phyloP scores from a whole-genome alignment of 352 stramenopile species.

The Pythium scleroteichum region DNA sequence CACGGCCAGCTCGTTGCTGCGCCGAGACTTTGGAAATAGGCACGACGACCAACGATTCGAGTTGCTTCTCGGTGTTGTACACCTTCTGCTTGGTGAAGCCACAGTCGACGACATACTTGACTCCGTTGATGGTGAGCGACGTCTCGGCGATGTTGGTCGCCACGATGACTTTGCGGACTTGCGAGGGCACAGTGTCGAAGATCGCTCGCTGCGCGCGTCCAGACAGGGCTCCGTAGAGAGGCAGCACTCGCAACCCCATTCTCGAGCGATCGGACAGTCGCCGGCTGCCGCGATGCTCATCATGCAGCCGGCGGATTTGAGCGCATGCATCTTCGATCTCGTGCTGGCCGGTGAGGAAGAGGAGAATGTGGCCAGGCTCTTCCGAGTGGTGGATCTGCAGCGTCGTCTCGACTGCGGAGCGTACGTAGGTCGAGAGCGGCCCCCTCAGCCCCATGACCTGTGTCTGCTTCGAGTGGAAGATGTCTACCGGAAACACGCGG shows the following conservation, averaged over 20 bases:
- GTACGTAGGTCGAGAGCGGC: constrained; percentile 65
- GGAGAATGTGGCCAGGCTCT: constrained; percentile 87
- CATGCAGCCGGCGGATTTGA: constrained; percentile 71
- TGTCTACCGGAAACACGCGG: constrained; percentile 91
- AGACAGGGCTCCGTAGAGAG: constrained; percentile 96
- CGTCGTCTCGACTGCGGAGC: constrained; percentile 69
- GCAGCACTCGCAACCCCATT: constrained; percentile 76
- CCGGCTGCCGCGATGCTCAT: constrained; percentile 18
- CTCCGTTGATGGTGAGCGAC: constrained; percentile 98
- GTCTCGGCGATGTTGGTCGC: constrained; percentile 96
- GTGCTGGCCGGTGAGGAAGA: constrained; percentile 94
- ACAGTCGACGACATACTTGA: constrained; percentile 80
- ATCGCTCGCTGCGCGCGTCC: constrained; percentile 92
- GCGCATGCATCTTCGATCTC: constrained; percentile 91
- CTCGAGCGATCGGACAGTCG: background rate
- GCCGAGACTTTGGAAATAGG: constrained; percentile 96
- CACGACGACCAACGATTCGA: constrained; percentile 90
- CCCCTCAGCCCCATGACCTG: constrained; percentile 72
- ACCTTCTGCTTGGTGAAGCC: constrained; percentile 93
- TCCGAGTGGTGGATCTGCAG: constrained; percentile 77
- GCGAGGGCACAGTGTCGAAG: constrained; percentile 87
- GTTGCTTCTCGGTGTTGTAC: constrained; percentile 74
- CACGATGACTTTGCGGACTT: constrained; percentile 85
- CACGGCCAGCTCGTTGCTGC: constrained; percentile 94
- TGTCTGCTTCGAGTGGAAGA: constrained; percentile 90